A percentile compares a stretch with the other conserved stretches of the same genome.
Evolutionary conservation across 2,329 filamentous ascomycete genomes (phyloP).

Genomic region (Onygenales sp.): DNA sequence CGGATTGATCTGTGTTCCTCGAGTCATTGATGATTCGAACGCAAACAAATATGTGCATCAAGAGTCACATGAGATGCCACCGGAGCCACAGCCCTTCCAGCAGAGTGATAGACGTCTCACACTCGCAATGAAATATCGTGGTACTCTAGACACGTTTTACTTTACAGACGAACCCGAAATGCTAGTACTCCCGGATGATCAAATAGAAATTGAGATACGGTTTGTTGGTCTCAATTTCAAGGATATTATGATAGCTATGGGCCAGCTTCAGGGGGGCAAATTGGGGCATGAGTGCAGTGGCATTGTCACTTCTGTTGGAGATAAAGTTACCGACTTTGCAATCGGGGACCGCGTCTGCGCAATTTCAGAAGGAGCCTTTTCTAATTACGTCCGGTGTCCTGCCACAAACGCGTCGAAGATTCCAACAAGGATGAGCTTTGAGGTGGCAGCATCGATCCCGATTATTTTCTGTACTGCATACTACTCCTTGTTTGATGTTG

Average conservation of each 20-base stretch:
- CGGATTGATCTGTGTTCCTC: slow-evolving; percentile 4
- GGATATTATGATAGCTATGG: slow-evolving; percentile 10
- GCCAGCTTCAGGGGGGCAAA: slow-evolving; percentile 5
- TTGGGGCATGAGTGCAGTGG: slow-evolving; percentile 10
- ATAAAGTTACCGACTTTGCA: slow-evolving; percentile 3
- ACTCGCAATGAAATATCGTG: slow-evolving; percentile 3
- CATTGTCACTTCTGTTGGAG: slow-evolving; percentile 7
- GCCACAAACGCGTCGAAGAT: slow-evolving; percentile 3
- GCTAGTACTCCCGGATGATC: slow-evolving; percentile 4
- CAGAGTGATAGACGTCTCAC: slow-evolving; percentile 5
- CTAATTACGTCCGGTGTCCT: slow-evolving; percentile 1
- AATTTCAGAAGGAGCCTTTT: slow-evolving; percentile 3
- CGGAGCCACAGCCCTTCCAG: slow-evolving; percentile 3
- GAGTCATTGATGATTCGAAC: slow-evolving; percentile 1
- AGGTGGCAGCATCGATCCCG: slow-evolving; percentile 11
- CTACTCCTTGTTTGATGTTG: slow-evolving; percentile 9
- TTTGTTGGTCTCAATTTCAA: slow-evolving; percentile 16
- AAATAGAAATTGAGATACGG: slow-evolving; percentile 17
- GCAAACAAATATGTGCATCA: slow-evolving; percentile 4
- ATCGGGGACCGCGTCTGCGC: slow-evolving; percentile 9
- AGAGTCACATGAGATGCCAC: slow-evolving; percentile 1
- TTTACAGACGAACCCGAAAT: slow-evolving; percentile 7
- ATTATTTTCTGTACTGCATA: slow-evolving; percentile 12
- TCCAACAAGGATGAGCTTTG: slow-evolving; percentile 11
- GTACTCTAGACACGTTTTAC: slow-evolving; percentile 9